Conservation (phyloP, 2,329 filamentous ascomycete species). For the Colletotrichum echinochloae region DNA sequence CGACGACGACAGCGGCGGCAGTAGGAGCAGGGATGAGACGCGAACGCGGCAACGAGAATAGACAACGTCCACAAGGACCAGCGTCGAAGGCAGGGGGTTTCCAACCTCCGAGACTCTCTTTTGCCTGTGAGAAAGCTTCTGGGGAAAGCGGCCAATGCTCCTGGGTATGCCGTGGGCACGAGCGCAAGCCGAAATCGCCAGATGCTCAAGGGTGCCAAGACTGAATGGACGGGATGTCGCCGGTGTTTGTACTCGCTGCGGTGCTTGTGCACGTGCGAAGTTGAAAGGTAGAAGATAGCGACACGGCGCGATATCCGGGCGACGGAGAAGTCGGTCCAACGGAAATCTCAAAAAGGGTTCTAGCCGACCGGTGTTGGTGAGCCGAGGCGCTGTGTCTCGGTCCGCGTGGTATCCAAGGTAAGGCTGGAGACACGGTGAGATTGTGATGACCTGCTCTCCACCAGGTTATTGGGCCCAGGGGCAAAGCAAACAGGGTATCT, state of each 20-base stretch:
- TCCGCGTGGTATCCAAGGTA: slow-evolving; percentile 1
- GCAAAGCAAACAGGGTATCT: background rate
- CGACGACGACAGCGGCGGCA: background rate
- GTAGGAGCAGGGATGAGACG: slow-evolving; percentile 19
- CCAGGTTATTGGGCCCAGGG: background rate
- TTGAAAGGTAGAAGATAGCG: background rate
- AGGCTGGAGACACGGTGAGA: background rate
- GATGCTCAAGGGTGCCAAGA: slow-evolving; percentile 13
- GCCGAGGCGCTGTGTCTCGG: slow-evolving; percentile 11
- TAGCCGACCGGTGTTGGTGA: background rate
- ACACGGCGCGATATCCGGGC: slow-evolving; percentile 2
- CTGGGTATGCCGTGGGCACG: background rate
- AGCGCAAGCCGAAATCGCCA: background rate
- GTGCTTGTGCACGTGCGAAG: slow-evolving; percentile 3
- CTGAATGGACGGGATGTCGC: slow-evolving; percentile 8
- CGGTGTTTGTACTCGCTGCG: slow-evolving; percentile 4
- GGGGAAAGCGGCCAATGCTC: slow-evolving; percentile 9
- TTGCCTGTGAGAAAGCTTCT: slow-evolving; percentile 7
- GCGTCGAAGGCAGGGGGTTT: slow-evolving; percentile 11
- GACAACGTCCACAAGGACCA: slow-evolving; percentile 21
- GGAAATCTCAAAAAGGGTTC: background rate
- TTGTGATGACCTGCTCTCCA: background rate
- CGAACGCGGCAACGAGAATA: slow-evolving; percentile 23
- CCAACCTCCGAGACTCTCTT: slow-evolving; percentile 1
- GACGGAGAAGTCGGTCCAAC: background rate